Conservation (phyloP, 306 rosid species). For the Vachellia collinsii region DNA sequence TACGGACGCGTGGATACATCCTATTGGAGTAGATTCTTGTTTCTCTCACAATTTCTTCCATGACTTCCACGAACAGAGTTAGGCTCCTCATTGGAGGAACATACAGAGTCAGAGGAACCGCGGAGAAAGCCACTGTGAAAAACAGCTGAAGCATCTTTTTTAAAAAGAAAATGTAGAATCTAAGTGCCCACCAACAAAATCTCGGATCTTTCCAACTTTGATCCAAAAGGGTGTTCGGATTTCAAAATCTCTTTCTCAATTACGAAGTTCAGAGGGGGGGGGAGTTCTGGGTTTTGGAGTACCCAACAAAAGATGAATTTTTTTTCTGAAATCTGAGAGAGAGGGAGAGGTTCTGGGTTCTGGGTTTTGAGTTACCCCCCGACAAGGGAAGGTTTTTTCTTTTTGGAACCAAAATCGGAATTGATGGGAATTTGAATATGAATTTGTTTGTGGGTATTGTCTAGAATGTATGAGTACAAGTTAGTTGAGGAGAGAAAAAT, state of each 20-base stretch:
- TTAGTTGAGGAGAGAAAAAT: background rate
- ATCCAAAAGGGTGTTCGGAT: constrained; percentile 22
- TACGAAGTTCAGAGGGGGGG: background rate
- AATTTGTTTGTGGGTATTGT: background rate
- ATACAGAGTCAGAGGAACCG: constrained; percentile 77
- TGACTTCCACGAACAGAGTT: constrained; percentile 67
- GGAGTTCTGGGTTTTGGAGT: background rate
- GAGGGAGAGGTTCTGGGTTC: background rate
- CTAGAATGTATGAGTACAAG: background rate
- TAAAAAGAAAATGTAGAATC: background rate
- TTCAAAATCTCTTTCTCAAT: background rate
- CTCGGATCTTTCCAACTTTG: background rate
- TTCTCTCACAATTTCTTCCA: constrained; percentile 64
- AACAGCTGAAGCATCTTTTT: constrained; percentile 57
- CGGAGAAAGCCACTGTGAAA: constrained; percentile 81
- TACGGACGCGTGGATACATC: constrained; percentile 64
- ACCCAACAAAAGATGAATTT: background rate
- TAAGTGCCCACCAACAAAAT: constrained; percentile 1
- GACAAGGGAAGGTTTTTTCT: background rate
- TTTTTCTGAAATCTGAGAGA: background rate
- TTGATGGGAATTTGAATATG: background rate
- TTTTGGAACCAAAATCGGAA: background rate
- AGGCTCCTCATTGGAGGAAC: constrained; percentile 82
- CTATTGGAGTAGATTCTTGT: constrained; percentile 52
- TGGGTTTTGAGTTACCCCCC: background rate